A percentile compares a stretch with the other conserved stretches of the same genome.
phyloP scores from a whole-genome alignment of 306 rosid genomes.

The Prosopis cineraria region DNA sequence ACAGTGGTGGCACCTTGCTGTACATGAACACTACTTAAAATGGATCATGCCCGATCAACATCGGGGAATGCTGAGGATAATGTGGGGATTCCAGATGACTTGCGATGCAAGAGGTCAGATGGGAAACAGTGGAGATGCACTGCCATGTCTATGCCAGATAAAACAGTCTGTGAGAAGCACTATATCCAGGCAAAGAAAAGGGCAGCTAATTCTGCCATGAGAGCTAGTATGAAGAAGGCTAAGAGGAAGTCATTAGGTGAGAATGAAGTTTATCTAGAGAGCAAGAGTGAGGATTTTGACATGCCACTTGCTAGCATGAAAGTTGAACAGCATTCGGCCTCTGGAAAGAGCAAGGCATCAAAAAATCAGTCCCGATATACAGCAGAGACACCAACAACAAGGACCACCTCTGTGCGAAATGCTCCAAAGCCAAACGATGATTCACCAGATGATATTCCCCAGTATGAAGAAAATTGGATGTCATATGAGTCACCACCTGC shows the following conservation, averaged over 20 bases:
- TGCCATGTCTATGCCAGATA: slow-evolving; percentile 98
- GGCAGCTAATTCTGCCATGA: slow-evolving; percentile 97
- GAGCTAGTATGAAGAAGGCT: slow-evolving; percentile 90
- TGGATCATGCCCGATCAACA: slow-evolving; percentile 49
- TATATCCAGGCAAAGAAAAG: slow-evolving; percentile 97
- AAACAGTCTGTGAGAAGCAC: slow-evolving; percentile 97
- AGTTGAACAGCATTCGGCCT: slow-evolving; percentile 37
- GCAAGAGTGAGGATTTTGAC: slow-evolving; percentile 53
- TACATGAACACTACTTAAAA: slow-evolving; percentile 13
- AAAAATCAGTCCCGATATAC: slow-evolving; percentile 67
- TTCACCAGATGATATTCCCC: slow-evolving; percentile 48
- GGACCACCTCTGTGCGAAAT: slow-evolving; percentile 40
- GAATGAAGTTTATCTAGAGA: slow-evolving; percentile 59
- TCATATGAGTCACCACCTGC: slow-evolving; percentile 51
- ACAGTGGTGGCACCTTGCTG: slow-evolving; percentile 7
- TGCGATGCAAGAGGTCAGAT: slow-evolving; percentile 96
- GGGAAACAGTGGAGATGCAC: slow-evolving; percentile 99
- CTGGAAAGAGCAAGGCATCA: slow-evolving; percentile 64
- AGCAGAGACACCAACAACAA: slow-evolving; percentile 47
- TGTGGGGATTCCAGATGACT: slow-evolving; percentile 86
- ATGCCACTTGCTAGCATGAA: slow-evolving; percentile 44
- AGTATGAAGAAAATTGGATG: slow-evolving; percentile 65
- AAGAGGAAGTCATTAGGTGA: slow-evolving; percentile 74
- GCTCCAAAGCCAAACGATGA: slow-evolving; percentile 41
- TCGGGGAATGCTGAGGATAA: slow-evolving; percentile 37